These are phyloP conservation scores for Striga asiatica DNA, from an alignment of 257 asterid species.

Conservation along the genomic window DNA sequence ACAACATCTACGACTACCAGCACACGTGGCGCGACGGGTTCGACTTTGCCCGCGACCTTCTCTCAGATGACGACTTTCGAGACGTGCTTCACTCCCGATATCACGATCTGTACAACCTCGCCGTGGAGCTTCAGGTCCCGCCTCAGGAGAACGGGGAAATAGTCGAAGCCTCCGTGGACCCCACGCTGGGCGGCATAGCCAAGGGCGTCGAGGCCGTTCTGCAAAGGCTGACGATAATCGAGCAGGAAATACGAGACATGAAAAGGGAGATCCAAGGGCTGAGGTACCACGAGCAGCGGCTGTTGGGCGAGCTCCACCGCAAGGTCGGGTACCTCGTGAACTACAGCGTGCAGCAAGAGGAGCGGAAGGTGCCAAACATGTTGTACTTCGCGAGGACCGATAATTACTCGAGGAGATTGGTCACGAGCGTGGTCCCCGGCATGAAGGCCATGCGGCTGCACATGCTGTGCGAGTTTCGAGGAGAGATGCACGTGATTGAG, in stretches of 20 bases:
- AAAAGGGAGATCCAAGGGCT: slow-evolving; percentile 84
- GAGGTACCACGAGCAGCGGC: slow-evolving; percentile 77
- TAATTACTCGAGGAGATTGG: slow-evolving; percentile 67
- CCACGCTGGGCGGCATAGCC: slow-evolving; percentile 67
- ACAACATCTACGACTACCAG: slow-evolving; percentile 74
- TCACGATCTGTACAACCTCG: slow-evolving; percentile 70
- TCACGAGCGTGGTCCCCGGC: slow-evolving; percentile 68
- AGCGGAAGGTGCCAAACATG: slow-evolving; percentile 73
- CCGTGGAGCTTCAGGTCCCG: slow-evolving; percentile 75
- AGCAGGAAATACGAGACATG: slow-evolving; percentile 74
- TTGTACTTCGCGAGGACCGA: slow-evolving; percentile 61
- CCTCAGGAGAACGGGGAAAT: slow-evolving; percentile 44
- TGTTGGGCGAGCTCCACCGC: slow-evolving; percentile 45
- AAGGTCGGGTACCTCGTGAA: slow-evolving; percentile 73
- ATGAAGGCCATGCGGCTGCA: slow-evolving; percentile 63
- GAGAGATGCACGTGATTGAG: slow-evolving; percentile 80
- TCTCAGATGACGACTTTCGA: slow-evolving; percentile 83
- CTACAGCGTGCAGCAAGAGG: slow-evolving; percentile 58
- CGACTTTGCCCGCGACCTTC: slow-evolving; percentile 62
- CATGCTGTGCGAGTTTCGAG: slow-evolving; percentile 54
- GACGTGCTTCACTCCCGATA: slow-evolving; percentile 77
- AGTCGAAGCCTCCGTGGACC: slow-evolving; percentile 43
- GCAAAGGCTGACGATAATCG: slow-evolving; percentile 70
- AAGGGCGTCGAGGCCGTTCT: slow-evolving; percentile 75
- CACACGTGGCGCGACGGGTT: slow-evolving; percentile 80